Evolutionary conservation across 768 basidiomycete genomes (phyloP), one percentile per base, ranked within the genome.

Genomic region (Multifurca ochricompacta): DNA sequence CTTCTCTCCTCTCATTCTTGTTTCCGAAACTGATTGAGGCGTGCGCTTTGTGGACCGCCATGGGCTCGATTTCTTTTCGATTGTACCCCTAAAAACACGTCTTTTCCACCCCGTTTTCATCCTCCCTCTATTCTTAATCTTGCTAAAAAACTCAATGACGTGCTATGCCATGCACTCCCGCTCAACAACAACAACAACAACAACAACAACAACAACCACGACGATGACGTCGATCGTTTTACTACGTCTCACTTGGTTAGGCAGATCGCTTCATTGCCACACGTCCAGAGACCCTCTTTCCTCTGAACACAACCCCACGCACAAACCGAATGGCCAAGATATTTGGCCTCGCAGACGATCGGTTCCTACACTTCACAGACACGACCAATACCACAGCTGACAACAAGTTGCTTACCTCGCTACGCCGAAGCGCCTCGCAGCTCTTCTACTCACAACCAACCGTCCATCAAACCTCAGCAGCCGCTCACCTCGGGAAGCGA

Each of bases 261-360:
- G 73, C 77, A 36, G 82, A 85, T 59, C 74, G 83, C 41, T 85
- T 85, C 63, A 74, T 85, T 34, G 69, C 83, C 1, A 68, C 70
- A 5, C 75, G 79, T 14, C 77, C 79, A 6, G 75, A 77, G 40
- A 66, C 66, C 6, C 66, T 73, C 9, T 62, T 82, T 7, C 82
- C 83, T 3, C 74, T 85, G 42, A 76, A 80, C 51, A 74, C 71
- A 32, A 85, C 82, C 1, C 83, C 83, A 11, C 78, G 83, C 16
- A 82, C 83, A n/a, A 78, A 75, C 50, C 77, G 83, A 19, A 81
- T 85, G 41, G 79, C 81, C 60, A 77, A 77, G 59, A 70, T 77
- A 23, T 81, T 84, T 40, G 83, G 83, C 7, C 72, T 85, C 34
- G 60, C 76, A 7, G 78, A 78, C 59, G 79, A 79, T 54, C 74